These are phyloP conservation scores for Akanthomyces uredinophilus DNA, from an alignment of 2,329 filamentous ascomycete species.

Conservation along the genomic window DNA sequence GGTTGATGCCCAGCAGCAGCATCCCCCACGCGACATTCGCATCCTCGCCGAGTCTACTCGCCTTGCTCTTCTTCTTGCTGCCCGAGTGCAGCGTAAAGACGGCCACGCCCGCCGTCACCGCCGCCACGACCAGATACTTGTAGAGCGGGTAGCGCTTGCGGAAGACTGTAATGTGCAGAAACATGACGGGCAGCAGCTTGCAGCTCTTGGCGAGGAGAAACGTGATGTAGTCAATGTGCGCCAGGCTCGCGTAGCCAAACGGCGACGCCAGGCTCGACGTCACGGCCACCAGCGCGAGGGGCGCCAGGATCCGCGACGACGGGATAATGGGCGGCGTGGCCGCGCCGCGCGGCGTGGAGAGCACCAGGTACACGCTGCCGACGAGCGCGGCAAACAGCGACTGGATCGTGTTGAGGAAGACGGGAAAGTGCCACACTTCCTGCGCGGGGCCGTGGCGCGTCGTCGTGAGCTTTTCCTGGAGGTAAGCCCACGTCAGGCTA, in stretches of 20 bases:
- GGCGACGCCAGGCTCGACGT: conserved; percentile 88
- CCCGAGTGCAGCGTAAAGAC: conserved; percentile 88
- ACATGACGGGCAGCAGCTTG: conserved; percentile 98
- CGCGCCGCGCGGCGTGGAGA: conserved; percentile 47
- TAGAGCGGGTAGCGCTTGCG: conserved; percentile 84
- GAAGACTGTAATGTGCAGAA: conserved; percentile 89
- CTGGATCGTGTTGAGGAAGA: conserved; percentile 95
- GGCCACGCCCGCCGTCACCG: conserved; percentile 88
- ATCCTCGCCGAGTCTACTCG: conserved; percentile 37
- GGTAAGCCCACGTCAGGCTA: conserved; percentile 89
- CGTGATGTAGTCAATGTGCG: conserved; percentile 96
- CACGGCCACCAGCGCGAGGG: conserved; percentile 78
- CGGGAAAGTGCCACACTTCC: conserved; percentile 84
- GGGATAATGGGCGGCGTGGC: conserved; percentile 67
- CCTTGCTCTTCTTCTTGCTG: conserved; percentile 40
- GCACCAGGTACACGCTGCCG: conserved; percentile 73
- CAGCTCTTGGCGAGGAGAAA: conserved; percentile 97
- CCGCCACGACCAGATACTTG: conserved; percentile 90
- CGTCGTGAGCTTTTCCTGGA: conserved; percentile 96
- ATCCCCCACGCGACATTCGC: conserved; percentile 73
- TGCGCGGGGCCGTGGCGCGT: conserved; percentile 70
- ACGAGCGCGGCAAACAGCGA: conserved; percentile 76
- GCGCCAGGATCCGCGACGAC: conserved; percentile 64
- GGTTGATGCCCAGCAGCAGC: conserved; percentile 77
- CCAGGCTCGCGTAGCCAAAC: conserved; percentile 87